These are phyloP conservation scores for Phaeophleospora eucalypticola DNA, from an alignment of 2,329 filamentous ascomycete genomes.

Conservation along the genomic window DNA sequence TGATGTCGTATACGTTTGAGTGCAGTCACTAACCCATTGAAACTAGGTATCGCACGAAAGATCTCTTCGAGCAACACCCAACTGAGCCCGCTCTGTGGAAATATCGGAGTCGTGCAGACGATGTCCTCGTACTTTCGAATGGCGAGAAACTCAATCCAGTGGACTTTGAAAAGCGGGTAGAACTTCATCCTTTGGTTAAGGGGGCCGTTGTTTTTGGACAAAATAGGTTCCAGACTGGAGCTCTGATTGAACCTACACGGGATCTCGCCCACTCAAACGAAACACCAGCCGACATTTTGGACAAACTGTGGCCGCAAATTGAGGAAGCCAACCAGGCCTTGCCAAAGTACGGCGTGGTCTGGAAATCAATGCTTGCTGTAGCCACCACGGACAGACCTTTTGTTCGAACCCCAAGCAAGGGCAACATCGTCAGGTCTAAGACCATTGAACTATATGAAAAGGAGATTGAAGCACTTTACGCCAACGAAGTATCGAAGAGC, in stretches of 20 bases:
- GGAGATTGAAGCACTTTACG: constrained; percentile 47
- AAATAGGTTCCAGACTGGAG: constrained; percentile 24
- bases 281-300: constrained; percentile 8
- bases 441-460: constrained; percentile 39
- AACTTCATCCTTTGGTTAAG: constrained; percentile 21
- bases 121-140: constrained; percentile 24
- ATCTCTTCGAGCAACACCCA: constrained; percentile 22
- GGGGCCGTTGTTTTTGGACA: constrained; percentile 31
- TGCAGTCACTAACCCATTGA: no score
- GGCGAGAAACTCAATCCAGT: constrained; percentile 23
- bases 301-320: constrained; percentile 1
- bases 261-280: no score
- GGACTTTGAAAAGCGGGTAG: constrained; percentile 8
- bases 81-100: constrained; percentile 19
- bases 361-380: constrained; percentile 41
- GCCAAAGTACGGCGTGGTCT: constrained; percentile 37
- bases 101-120: constrained; percentile 21
- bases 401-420: constrained; percentile 45
- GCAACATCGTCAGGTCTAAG: constrained; percentile 41
- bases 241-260: constrained; percentile 27
- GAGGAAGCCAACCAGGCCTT: not conserved
- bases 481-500: not conserved
- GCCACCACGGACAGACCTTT: constrained; percentile 44
- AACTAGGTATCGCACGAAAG: constrained; percentile 24
- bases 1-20: no score